phyloP scores from a whole-genome alignment of 2,329 filamentous ascomycete genomes.

The Stemphylium lycopersici region DNA sequence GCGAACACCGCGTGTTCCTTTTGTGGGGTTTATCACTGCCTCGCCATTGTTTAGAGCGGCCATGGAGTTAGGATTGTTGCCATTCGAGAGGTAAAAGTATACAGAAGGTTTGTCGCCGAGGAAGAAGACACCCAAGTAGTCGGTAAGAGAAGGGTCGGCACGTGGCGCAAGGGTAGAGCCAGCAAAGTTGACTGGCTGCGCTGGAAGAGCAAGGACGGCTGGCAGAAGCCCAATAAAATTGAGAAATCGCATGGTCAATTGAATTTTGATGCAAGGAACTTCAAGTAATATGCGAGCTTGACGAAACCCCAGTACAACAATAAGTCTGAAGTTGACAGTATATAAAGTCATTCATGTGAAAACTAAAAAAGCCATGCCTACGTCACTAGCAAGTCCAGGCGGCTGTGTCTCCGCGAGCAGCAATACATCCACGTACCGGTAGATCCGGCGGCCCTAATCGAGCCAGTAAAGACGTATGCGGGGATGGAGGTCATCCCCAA shows the following conservation, averaged over 20 bases:
- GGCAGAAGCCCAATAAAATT: constrained; percentile 13
- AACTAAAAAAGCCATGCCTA: too few relatives aligned
- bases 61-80: constrained; percentile 58
- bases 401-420: background rate
- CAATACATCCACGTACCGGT: background rate
- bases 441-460: background rate
- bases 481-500: background rate
- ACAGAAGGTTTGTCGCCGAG: constrained; percentile 60
- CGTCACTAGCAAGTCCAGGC: background rate
- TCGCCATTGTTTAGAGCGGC: constrained; percentile 56
- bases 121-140: constrained; percentile 63
- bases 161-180: constrained; percentile 25
- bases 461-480: background rate
- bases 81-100: constrained; percentile 62
- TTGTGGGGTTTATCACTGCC: constrained; percentile 57
- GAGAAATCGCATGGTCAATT: constrained; percentile 22
- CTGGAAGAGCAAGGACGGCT: constrained; percentile 20
- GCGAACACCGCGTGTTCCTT: constrained; percentile 60
- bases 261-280: background rate
- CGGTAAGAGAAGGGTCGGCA: constrained; percentile 50
- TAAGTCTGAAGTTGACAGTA: too few relatives aligned
- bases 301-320: too few relatives aligned
- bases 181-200: constrained; percentile 30
- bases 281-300: background rate
- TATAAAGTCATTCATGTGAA: too few relatives aligned